phyloP scores from a whole-genome alignment of 768 basidiomycete genomes.

The Pleurotus citrinopileatus region DNA sequence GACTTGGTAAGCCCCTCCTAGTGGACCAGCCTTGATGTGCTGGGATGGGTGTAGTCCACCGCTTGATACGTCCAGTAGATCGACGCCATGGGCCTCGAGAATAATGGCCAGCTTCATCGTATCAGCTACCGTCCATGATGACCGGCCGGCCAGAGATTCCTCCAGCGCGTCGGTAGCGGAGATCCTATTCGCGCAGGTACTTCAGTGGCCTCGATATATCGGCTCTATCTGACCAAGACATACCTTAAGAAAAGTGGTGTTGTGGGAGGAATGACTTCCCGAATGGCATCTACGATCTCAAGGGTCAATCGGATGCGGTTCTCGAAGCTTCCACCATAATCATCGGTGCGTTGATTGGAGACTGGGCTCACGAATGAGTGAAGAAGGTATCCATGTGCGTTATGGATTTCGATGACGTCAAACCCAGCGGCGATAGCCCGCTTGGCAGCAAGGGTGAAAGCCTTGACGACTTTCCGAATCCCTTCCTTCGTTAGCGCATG shows the following conservation, averaged over 20 bases:
- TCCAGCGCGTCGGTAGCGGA: constrained; percentile 77
- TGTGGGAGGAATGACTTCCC: constrained; percentile 52
- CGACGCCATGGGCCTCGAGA: constrained; percentile 64
- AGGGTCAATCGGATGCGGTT: constrained; percentile 62
- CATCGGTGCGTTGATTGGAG: constrained; percentile 61
- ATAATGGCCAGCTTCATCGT: constrained; percentile 58
- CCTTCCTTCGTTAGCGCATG: constrained; percentile 54
- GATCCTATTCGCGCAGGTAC: constrained; percentile 37
- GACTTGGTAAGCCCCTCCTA: constrained; percentile 49
- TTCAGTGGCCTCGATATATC: too few species aligned
- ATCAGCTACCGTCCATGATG: constrained; percentile 69
- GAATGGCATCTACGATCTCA: constrained; percentile 62
- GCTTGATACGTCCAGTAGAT: constrained; percentile 70
- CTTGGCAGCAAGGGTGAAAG: constrained; percentile 50
- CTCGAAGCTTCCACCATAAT: constrained; percentile 71
- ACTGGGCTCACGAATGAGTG: constrained; percentile 56
- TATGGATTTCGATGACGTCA: constrained; percentile 61
- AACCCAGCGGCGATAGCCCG: constrained; percentile 59
- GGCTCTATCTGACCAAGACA: constrained; percentile 1
- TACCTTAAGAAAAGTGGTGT: constrained; percentile 76
- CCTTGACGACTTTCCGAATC: constrained; percentile 55
- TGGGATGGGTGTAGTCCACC: constrained; percentile 55
- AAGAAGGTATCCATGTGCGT: constrained; percentile 62
- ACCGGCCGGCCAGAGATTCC: constrained; percentile 51
- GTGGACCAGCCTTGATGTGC: constrained; percentile 24